Percentiles rank a stretch among this genome's conserved stretches.
Evolutionary conservation across 345 rosid species (phyloP).

Genomic region (Aquilaria malaccensis): DNA sequence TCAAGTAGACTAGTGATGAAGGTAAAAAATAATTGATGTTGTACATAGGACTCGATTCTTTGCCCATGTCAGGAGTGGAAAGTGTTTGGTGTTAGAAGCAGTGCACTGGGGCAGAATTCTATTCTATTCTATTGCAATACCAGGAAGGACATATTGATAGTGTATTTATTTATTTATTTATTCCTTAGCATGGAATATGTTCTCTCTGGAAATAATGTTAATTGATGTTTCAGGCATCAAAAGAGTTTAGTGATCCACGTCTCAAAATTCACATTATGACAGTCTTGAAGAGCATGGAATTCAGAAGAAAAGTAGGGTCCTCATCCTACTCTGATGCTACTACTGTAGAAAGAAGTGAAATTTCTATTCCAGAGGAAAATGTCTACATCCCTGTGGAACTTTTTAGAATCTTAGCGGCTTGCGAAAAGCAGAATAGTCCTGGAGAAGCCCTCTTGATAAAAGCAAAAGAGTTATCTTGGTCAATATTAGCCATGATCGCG

Average conservation of each 20-base stretch:
- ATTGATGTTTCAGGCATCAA: conserved; percentile 53
- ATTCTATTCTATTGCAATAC: too few relatives aligned
- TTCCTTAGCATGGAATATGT: too few relatives aligned
- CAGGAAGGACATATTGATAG: too few relatives aligned
- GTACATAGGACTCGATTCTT: too few relatives aligned
- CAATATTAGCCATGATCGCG: conserved; percentile 89
- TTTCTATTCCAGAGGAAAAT: conserved; percentile 47
- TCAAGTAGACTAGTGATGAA: too few relatives aligned
- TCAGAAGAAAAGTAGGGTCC: conserved; percentile 54
- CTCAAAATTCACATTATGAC: conserved; percentile 81
- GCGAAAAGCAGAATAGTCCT: conserved; percentile 79
- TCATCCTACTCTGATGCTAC: conserved; percentile 36
- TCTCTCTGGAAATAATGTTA: background rate
- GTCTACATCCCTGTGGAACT: conserved; percentile 64
- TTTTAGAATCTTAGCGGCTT: conserved; percentile 79
- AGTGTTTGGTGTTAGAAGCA: too few relatives aligned
- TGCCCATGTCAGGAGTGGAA: too few relatives aligned
- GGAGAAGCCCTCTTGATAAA: conserved; percentile 76
- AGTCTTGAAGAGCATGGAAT: conserved; percentile 76
- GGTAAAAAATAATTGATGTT: too few relatives aligned
- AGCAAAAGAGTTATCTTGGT: conserved; percentile 96
- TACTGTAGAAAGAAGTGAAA: conserved; percentile 28
- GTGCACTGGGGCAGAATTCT: too few relatives aligned
- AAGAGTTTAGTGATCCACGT: conserved; percentile 84
- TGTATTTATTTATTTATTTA: too few relatives aligned